phyloP scores from a whole-genome alignment of 352 stramenopile genomes.

The Phytophthora agathidicida region DNA sequence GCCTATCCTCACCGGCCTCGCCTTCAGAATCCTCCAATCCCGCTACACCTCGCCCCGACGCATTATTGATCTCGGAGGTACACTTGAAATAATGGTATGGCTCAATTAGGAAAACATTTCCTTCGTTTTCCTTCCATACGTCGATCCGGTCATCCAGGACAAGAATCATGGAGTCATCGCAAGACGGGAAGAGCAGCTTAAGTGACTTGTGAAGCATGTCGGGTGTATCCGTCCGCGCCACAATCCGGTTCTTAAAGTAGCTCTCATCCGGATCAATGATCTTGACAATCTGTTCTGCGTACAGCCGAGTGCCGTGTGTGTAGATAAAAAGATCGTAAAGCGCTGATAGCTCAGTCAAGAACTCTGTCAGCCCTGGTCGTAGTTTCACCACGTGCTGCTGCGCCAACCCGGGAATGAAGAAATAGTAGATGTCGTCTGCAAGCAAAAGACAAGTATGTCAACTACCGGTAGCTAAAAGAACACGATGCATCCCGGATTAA shows the following conservation, averaged over 20 bases:
- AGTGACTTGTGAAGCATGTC: constrained; percentile 89
- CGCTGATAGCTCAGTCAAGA: constrained; percentile 82
- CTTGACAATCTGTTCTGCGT: constrained; percentile 94
- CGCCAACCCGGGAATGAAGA: constrained; percentile 72
- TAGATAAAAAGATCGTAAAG: constrained; percentile 96
- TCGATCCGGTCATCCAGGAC: constrained; percentile 87
- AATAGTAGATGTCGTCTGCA: constrained; percentile 80
- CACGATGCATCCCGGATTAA: background rate
- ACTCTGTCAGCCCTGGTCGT: constrained; percentile 88
- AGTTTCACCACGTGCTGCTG: constrained; percentile 95
- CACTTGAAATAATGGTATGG: constrained; percentile 87
- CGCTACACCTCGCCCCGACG: constrained; percentile 54
- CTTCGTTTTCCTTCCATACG: constrained; percentile 90
- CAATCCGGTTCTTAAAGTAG: constrained; percentile 89
- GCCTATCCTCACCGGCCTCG: constrained; percentile 39
- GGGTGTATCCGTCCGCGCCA: constrained; percentile 85
- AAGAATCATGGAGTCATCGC: constrained; percentile 89
- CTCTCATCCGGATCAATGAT: constrained; percentile 89
- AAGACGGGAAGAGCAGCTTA: constrained; percentile 87
- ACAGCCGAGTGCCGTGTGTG: constrained; percentile 94
- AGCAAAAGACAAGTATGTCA: background rate
- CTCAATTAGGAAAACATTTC: constrained; percentile 88
- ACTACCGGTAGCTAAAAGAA: background rate
- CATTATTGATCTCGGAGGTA: constrained; percentile 86
- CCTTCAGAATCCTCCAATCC: constrained; percentile 47